Base-by-base conservation (phyloP, 2,329 filamentous ascomycete genomes). In the Epichloe festucae region DNA sequence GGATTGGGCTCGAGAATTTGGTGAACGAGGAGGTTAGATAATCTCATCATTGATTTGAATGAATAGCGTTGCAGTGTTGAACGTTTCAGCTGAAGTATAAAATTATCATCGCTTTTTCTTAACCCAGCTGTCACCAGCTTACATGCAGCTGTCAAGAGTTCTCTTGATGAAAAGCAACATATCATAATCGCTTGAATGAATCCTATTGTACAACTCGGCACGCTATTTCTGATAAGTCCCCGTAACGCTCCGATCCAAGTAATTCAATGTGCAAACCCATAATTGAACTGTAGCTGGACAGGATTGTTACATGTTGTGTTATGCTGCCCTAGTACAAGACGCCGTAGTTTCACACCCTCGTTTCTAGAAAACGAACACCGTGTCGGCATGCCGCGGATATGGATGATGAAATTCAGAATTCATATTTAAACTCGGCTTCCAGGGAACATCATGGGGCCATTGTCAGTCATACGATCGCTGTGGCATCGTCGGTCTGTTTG, bases 1-100 rank as follows among this genome's bases (percentile, higher is more conserved):
- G 67, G 85, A 94, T 56, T 98, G 93, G 93, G 89, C 93, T 3
- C 82, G 68, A 63, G 85, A 95, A 65, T 98, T 93, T 74, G 93
- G 93, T 45, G 93, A 98, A 69, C 74, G 91, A 41, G 91, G 89
- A 38, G 89, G 89, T 19, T 95, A 45, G 15, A 49, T 15, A 15
- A 19, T 43, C 14, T 34, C 12, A 21, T 35, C 15, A 10, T 42
- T 5, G 35, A 23, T 19, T 27, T n/a, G 34, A 23, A 11, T 7
- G 21, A 17, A 10, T 40, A 15, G 19, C 15, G 23, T 27, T 45
- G 23, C 21, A 27, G 11, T 31, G 23, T 45, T 5, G 21, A 45
- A 3, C 5, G 2, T 27, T 19, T 23, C 12, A n/a, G 14, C 42
- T 31, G 5, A 3, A 21, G 4, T 8, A 27, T 27, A 45, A 3